Evolutionary conservation across 305 asterid species (phyloP).

Genomic region (Fraxinus platypoda): DNA sequence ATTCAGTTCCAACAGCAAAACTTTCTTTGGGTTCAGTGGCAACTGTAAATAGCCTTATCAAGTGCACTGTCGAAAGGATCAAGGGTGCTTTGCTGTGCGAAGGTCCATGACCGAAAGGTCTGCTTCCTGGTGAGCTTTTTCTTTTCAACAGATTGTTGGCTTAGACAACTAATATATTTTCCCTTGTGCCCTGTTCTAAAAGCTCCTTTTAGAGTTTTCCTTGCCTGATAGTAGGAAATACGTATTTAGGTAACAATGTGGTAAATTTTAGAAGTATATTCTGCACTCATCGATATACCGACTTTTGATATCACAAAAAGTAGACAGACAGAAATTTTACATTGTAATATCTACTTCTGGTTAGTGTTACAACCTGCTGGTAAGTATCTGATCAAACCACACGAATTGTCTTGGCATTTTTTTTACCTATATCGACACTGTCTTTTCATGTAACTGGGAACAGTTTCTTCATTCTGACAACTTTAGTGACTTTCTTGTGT

Average conservation of each 20-base stretch:
- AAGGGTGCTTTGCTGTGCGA: constrained; percentile 71
- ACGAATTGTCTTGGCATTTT: background rate
- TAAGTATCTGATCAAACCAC: background rate
- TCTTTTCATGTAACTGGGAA: background rate
- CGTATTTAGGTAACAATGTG: background rate
- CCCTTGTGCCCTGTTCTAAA: background rate
- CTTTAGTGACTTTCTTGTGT: background rate
- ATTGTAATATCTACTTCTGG: background rate
- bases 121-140: constrained; percentile 12
- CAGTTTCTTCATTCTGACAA: background rate
- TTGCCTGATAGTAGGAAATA: background rate
- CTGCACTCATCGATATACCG: background rate
- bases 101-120: constrained; percentile 36
- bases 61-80: constrained; percentile 92
- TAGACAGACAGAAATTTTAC: background rate
- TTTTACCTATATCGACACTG: background rate
- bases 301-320: background rate
- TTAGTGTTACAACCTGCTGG: background rate
- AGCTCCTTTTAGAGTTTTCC: background rate
- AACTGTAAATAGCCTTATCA: constrained; percentile 91
- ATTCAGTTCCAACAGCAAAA: constrained; percentile 86
- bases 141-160: background rate
- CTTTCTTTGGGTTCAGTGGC: constrained; percentile 92
- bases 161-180: background rate
- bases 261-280: background rate